Base-by-base conservation (phyloP, 306 rosid genomes). In the Luffa aegyptiaca region DNA sequence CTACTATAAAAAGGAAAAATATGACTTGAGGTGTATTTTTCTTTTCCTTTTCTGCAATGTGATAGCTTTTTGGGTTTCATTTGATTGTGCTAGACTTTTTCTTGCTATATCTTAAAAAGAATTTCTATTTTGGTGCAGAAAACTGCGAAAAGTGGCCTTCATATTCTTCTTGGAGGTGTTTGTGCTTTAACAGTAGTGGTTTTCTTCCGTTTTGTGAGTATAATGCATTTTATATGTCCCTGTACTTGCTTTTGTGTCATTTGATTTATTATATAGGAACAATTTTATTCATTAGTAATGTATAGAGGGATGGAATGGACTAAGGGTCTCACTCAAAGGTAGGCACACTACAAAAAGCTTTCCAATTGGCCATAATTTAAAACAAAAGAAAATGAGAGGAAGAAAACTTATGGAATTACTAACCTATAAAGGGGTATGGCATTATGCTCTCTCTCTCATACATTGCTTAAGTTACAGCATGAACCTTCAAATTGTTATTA, bases 141-240 rank as follows among this genome's bases (percentile, higher is more conserved):
- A 89, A 91, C 97, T 77, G 98, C 98, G 48, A 90, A 17, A 83
- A 89, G 96, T 84, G 98, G 98, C 79, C 97, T 95, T 83, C 97
- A 90, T 82, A 90, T 95, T 87, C 91, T 95, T 52, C 97, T 95
- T 51, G 98, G 98, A 75, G 97, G 98, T 68, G 84, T 95, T 77
- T 95, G 98, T 84, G 98, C 98, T 83, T 88, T 95, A 82, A 86
- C 98, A 35, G 93, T 95, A 51, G 98, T 95, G 86, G 84, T 92
- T 82, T 92, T 92, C 91, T 92, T 95, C 82, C 98, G 98, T 73
- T 95, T 92, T 82, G 98, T 95, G 89, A 95, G 98, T 86, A 79
- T 17, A 77, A 8, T 56, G 39, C 61, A 35, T 37, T 75, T 18
- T 80, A 55, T 81, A 53, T 69, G 82, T 59, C 80, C 21, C 65